Conservation (phyloP, 257 asterid genomes). For the Marsdenia floribunda region DNA sequence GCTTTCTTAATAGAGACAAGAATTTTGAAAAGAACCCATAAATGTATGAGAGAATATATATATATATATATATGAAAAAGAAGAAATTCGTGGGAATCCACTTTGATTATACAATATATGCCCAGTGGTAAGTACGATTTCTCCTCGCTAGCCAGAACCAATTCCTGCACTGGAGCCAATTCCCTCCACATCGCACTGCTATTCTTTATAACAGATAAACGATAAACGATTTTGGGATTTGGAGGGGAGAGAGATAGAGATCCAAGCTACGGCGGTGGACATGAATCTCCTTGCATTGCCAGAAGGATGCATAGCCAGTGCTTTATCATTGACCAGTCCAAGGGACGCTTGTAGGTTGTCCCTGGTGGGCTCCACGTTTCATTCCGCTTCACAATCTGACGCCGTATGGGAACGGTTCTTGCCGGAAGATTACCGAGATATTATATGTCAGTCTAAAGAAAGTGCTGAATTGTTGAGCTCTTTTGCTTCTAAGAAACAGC, state of each 20-base stretch:
- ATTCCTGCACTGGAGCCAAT: not conserved
- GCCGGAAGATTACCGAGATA: conserved; percentile 60
- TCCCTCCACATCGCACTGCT: not conserved
- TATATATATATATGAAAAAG: too few relatives aligned
- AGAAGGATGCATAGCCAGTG: conserved; percentile 67
- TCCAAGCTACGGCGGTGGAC: conserved; percentile 35
- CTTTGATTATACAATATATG: too few relatives aligned
- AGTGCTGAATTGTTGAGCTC: conserved; percentile 22
- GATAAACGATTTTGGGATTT: not conserved
- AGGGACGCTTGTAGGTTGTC: conserved; percentile 65
- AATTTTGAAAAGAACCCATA: too few relatives aligned
- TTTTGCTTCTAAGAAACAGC: conserved; percentile 49
- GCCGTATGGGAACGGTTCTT: conserved; percentile 69
- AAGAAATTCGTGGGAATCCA: too few relatives aligned
- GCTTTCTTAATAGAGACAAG: too few relatives aligned
- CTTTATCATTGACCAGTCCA: conserved; percentile 66
- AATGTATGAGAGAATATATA: too few relatives aligned
- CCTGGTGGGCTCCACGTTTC: conserved; percentile 46
- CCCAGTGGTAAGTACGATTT: too few relatives aligned
- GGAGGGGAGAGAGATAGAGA: not conserved
- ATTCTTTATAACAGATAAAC: not conserved
- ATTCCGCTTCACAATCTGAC: conserved; percentile 64
- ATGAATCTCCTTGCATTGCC: conserved; percentile 43
- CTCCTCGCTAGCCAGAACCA: too few relatives aligned
- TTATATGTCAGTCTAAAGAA: conserved; percentile 38